These are phyloP conservation scores for Coemansia sp. DNA, from an alignment of 192 early-diverging fungal species.

Conservation along the genomic window DNA sequence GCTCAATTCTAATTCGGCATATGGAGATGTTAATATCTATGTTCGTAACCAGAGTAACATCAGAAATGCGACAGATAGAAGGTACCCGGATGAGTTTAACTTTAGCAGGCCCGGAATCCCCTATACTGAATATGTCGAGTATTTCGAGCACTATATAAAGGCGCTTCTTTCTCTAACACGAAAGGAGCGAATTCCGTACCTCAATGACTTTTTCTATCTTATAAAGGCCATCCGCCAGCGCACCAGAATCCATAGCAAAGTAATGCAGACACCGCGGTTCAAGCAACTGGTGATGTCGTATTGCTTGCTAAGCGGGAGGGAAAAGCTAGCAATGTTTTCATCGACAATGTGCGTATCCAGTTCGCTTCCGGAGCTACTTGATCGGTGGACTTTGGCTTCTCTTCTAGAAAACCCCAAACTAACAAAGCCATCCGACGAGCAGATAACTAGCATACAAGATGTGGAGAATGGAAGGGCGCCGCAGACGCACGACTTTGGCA, in stretches of 20 bases:
- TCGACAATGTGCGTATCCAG: conserved; percentile 15
- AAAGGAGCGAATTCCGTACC: not conserved
- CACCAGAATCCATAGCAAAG: conserved; percentile 13
- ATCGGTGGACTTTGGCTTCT: conserved; percentile 25
- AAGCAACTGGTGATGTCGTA: conserved; percentile 20
- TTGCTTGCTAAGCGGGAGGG: conserved; percentile 22
- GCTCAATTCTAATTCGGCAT: conserved; percentile 9
- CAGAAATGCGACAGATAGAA: not conserved
- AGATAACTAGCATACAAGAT: not conserved
- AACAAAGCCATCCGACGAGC: not conserved
- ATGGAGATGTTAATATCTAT: conserved; percentile 17
- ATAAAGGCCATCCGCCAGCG: conserved; percentile 48
- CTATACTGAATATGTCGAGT: conserved; percentile 12
- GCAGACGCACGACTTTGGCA: not conserved
- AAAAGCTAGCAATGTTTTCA: conserved; percentile 20
- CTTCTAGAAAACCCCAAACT: conserved; percentile 11
- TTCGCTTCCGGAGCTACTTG: not conserved
- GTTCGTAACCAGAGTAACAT: not conserved
- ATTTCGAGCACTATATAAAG: conserved; percentile 24
- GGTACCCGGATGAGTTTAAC: conserved; percentile 27
- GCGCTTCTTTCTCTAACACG: conserved; percentile 14
- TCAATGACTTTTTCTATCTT: conserved; percentile 42
- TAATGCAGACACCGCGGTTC: conserved; percentile 4
- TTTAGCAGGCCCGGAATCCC: conserved; percentile 14
- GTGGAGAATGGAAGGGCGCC: conserved; percentile 3